A percentile compares a stretch with the other conserved stretches of the same genome.
Conservation (phyloP, 2,329 filamentous ascomycete genomes). For the Ceratocystis huliohia region DNA sequence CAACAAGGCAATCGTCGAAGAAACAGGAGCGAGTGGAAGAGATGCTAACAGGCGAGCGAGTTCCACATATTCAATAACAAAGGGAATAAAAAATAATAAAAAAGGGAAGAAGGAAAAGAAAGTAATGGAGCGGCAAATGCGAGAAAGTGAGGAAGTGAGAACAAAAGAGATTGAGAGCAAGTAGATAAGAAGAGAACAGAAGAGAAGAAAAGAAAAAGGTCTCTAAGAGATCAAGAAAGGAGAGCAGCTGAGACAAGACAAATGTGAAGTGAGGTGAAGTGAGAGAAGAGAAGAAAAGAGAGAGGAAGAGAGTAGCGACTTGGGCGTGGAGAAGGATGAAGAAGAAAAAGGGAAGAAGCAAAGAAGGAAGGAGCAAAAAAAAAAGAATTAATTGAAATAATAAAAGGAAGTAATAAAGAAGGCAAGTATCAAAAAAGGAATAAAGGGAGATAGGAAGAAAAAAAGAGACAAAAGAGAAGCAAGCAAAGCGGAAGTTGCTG, state of each 20-base stretch:
- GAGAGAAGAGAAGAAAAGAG: constrained; percentile 21
- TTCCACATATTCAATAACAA: constrained; percentile 1
- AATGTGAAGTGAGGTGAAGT: not conserved
- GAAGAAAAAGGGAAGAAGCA: constrained; percentile 14
- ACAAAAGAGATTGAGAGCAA: not conserved
- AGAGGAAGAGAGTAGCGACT: constrained; percentile 20
- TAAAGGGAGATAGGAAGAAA: constrained; percentile 20
- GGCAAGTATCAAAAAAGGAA: constrained; percentile 17
- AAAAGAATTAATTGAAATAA: constrained; percentile 16
- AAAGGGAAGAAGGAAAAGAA: constrained; percentile 9
- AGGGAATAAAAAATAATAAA: not conserved
- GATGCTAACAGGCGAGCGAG: constrained; percentile 1
- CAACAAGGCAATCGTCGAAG: constrained; percentile 7
- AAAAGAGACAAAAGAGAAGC: constrained; percentile 22
- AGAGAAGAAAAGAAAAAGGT: not conserved
- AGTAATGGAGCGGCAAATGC: not conserved
- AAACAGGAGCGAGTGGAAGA: constrained; percentile 4
- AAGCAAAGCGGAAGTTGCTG: constrained; percentile 8
- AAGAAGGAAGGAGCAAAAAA: not conserved
- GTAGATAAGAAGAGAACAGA: constrained; percentile 4
- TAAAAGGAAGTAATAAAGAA: constrained; percentile 17
- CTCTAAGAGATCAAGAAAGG: constrained; percentile 16
- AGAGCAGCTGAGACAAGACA: constrained; percentile 11
- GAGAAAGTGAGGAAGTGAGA: not conserved
- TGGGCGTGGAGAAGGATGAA: constrained; percentile 15